These are phyloP conservation scores for Bipolaris cookei DNA, from an alignment of 2,329 filamentous ascomycete genomes.

Conservation along the genomic window DNA sequence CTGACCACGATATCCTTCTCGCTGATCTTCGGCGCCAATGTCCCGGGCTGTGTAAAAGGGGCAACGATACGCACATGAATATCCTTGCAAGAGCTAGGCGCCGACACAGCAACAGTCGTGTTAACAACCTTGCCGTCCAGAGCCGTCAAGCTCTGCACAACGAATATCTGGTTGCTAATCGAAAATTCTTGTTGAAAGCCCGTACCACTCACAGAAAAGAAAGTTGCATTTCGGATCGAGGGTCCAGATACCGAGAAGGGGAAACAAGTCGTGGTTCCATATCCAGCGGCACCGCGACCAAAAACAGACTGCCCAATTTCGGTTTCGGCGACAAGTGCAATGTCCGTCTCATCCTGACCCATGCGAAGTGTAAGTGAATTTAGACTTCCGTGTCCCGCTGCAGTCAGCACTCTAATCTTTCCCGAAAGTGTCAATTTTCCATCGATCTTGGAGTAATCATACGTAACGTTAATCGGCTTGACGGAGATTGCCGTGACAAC, in stretches of 20 bases:
- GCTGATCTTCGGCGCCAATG: neutral
- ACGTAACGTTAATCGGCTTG: constrained; percentile 4
- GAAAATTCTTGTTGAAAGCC: neutral
- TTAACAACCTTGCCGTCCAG: neutral
- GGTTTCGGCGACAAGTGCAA: neutral
- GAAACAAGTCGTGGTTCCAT: constrained; percentile 4
- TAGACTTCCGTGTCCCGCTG: neutral
- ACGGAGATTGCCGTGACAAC: neutral
- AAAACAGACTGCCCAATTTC: neutral
- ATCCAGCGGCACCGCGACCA: neutral
- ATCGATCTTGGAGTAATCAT: neutral
- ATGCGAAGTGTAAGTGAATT: neutral
- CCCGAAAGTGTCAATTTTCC: neutral
- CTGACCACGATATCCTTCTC: neutral
- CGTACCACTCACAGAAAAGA: neutral
- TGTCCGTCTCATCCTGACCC: neutral
- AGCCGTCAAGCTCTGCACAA: neutral
- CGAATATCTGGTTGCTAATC: neutral
- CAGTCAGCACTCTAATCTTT: constrained; percentile 4
- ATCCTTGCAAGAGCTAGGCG: neutral
- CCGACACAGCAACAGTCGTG: neutral
- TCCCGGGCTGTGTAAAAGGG: neutral
- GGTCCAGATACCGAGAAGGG: constrained; percentile 2
- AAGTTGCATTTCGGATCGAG: neutral
- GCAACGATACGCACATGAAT: neutral